Base-by-base conservation (phyloP, 192 early-diverging fungal genomes). In the Linnemannia exigua region DNA sequence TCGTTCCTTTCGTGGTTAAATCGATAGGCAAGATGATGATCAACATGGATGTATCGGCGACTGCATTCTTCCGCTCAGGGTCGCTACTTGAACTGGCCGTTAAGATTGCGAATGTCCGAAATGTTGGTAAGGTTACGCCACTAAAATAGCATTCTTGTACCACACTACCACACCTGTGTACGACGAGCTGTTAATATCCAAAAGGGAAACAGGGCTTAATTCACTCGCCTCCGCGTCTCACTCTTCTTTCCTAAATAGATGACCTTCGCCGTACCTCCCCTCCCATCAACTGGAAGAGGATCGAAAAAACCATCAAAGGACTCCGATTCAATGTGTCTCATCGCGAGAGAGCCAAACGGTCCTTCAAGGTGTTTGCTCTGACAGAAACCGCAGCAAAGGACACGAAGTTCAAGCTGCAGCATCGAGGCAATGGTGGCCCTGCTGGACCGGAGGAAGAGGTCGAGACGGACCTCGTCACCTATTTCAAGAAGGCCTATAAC, bases 401-500 rank as follows among this genome's bases (percentile, higher is more conserved):
- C 15, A 96, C 94, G 54, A 91, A 92, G 38, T 99, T 99, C 79
- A 89, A 89, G 61, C 12, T 90, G 89, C 76, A 92, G 87, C 89
- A 91, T 36, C 70, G 81, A 19, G 47, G 66, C 7, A 50, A 61
- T 14, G 61, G 44, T 47, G 74, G 76, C 35, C 51, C 77, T 0
- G 50, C 75, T 5, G 7, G 1, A 15, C 58, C 2, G 28, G 58
- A 31, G 58, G 58, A 63, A 63, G 93, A 91, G 51, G 79, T 75
- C 36, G 91, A 95, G 54, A 91, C 82, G 58, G 87, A 79, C 44
- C 92, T 98, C 25, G 93, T 92, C 8, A 72, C 91, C 25, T 98
- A 98, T 83, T 98, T 97, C 75, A 70, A 86, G 72, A 78, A 88
- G 66, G 93, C 93, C 38, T 97, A 98, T 85, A 92, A 92, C 88